These are phyloP conservation scores for Yamadazyma olivae DNA, from an alignment of 805 yeast species.

Conservation along the genomic window DNA sequence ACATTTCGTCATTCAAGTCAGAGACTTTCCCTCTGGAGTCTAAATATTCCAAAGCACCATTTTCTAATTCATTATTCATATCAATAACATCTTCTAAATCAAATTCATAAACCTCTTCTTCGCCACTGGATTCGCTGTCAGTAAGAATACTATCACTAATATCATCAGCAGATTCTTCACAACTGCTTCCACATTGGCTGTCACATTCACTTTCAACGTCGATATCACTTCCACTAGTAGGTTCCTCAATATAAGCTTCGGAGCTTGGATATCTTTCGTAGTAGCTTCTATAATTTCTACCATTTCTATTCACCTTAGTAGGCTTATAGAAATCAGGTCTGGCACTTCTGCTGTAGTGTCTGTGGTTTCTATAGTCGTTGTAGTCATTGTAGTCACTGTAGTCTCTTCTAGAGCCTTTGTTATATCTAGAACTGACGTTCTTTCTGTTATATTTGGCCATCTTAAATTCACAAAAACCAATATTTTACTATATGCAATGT, in stretches of 20 bases:
- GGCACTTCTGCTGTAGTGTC: background rate
- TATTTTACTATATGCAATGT: no score
- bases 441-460: no score
- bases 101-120: constrained; percentile 28
- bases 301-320: constrained; percentile 1
- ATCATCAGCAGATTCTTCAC: constrained; percentile 8
- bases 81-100: constrained; percentile 22
- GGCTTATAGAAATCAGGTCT: background rate
- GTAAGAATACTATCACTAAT: constrained; percentile 6
- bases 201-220: no score
- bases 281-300: constrained; percentile 29
- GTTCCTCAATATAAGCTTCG: constrained; percentile 43
- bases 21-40: constrained; percentile 22
- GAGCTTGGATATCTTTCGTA: constrained; percentile 32
- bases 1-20: constrained; percentile 29
- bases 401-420: background rate
- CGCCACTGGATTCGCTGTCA: constrained; percentile 10
- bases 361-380: no score
- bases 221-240: constrained; percentile 25
- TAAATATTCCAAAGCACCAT: constrained; percentile 22
- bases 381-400: background rate
- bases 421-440: background rate
- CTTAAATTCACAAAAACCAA: no score
- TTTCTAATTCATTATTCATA: constrained; percentile 35
- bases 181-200: constrained; percentile 7